phyloP scores from a whole-genome alignment of 192 early-diverging fungal genomes.

The Umbelopsis vinacea region DNA sequence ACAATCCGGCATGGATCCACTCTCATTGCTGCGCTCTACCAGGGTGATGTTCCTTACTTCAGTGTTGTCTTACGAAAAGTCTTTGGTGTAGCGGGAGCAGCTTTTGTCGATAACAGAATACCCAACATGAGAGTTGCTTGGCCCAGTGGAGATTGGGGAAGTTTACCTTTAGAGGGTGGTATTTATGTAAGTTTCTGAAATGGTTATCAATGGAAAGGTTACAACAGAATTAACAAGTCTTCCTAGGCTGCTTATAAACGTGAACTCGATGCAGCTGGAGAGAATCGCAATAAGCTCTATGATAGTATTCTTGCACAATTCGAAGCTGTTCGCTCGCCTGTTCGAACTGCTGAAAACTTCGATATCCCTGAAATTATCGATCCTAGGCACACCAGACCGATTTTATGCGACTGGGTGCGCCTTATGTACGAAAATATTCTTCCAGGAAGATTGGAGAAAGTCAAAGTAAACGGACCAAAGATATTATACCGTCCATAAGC shows the following conservation, averaged over 20 bases:
- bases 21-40: slow-evolving; percentile 41
- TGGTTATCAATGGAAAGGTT: too few relatives aligned
- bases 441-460: slow-evolving; percentile 34
- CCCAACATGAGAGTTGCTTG: slow-evolving; percentile 41
- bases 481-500: slow-evolving; percentile 34
- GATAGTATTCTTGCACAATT: slow-evolving; percentile 37
- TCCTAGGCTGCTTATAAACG: slow-evolving; percentile 40
- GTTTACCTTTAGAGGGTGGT: slow-evolving; percentile 42
- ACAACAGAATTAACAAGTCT: too few relatives aligned
- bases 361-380: slow-evolving; percentile 46
- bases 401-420: slow-evolving; percentile 40
- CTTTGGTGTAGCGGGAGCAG: slow-evolving; percentile 46
- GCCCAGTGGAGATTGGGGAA: slow-evolving; percentile 46
- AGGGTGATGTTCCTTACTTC: slow-evolving; percentile 42
- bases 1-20: slow-evolving; percentile 44
- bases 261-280: slow-evolving; percentile 39
- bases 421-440: slow-evolving; percentile 43
- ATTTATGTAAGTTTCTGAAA: slow-evolving; percentile 26
- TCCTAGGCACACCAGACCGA: slow-evolving; percentile 39
- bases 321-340: slow-evolving; percentile 40
- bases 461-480: slow-evolving; percentile 32
- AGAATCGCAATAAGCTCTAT: slow-evolving; percentile 36
- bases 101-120: slow-evolving; percentile 39
- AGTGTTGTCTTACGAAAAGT: slow-evolving; percentile 41
- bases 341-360: slow-evolving; percentile 41